A percentile compares a stretch with the other conserved stretches of the same genome.
Conservation (phyloP, 352 stramenopile species). For the Phytophthora citrophthora region DNA sequence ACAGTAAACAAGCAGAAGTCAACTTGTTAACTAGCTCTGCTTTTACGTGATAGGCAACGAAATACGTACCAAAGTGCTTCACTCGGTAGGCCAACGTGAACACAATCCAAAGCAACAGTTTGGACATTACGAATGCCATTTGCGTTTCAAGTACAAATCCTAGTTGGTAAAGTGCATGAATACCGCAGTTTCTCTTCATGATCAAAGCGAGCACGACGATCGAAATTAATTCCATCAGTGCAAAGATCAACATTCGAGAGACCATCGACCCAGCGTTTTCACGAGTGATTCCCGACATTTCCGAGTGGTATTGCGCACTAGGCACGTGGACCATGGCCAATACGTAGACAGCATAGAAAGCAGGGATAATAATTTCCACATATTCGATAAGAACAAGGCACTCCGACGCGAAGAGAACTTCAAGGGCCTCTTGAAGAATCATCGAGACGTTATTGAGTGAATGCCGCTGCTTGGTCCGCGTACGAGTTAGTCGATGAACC, state of each 20-base stretch:
- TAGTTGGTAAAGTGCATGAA: constrained; percentile 26
- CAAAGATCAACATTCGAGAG: constrained; percentile 18
- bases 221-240: constrained; percentile 19
- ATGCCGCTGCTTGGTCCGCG: background rate
- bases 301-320: background rate
- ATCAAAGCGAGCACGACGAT: constrained; percentile 15
- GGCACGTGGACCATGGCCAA: background rate
- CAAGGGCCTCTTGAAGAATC: background rate
- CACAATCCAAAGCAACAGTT: constrained; percentile 26
- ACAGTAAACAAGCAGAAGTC: background rate
- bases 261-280: constrained; percentile 5
- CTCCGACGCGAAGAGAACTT: constrained; percentile 7
- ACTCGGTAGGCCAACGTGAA: constrained; percentile 10
- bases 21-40: background rate
- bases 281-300: constrained; percentile 8
- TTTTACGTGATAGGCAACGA: background rate
- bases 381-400: constrained; percentile 1
- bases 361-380: constrained; percentile 1
- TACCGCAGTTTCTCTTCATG: constrained; percentile 18
- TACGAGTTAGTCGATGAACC: background rate
- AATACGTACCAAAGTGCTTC: constrained; percentile 12
- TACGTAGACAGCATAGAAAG: background rate
- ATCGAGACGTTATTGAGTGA: background rate
- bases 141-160: constrained; percentile 35
- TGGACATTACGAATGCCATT: constrained; percentile 16